Conservation (phyloP, 441 rosid genomes). For the Gossypium gossypioides region DNA sequence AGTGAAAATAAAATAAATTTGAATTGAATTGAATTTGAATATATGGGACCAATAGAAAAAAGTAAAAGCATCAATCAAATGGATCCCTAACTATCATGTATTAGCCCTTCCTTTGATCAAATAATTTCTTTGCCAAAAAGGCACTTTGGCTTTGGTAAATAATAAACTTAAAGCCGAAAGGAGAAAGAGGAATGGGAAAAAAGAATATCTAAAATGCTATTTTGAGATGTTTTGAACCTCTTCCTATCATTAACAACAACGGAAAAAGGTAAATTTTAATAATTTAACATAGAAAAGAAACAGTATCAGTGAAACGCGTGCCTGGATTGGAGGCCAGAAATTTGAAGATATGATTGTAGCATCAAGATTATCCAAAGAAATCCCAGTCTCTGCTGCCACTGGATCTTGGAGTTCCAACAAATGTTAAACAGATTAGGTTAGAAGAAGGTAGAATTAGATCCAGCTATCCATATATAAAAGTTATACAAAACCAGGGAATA, state of each 20-base stretch:
- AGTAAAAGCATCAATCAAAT: background rate
- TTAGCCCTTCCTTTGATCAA: conserved; percentile 3
- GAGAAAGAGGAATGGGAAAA: background rate
- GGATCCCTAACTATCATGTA: background rate
- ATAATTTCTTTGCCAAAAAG: background rate
- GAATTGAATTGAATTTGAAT: background rate
- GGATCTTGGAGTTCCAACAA: conserved; percentile 30
- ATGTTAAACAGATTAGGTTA: conserved; percentile 6
- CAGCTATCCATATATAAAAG: conserved; percentile 6
- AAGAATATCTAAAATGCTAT: background rate
- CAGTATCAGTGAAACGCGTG: conserved; percentile 15
- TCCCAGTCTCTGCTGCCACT: conserved; percentile 34
- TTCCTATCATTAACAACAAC: background rate
- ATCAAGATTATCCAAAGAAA: conserved; percentile 53
- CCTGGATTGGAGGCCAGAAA: conserved; percentile 99
- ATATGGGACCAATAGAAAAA: background rate
- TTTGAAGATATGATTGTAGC: conserved; percentile 84
- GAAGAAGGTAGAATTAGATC: conserved; percentile 9
- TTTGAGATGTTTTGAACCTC: background rate
- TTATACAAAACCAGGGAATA: conserved; percentile 17
- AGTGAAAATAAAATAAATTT: background rate
- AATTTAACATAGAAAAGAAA: background rate
- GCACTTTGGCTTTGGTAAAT: background rate
- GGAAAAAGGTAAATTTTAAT: background rate
- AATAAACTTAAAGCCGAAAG: background rate